Evolutionary conservation across 768 basidiomycete genomes (phyloP).

Genomic region (Russula compacta): DNA sequence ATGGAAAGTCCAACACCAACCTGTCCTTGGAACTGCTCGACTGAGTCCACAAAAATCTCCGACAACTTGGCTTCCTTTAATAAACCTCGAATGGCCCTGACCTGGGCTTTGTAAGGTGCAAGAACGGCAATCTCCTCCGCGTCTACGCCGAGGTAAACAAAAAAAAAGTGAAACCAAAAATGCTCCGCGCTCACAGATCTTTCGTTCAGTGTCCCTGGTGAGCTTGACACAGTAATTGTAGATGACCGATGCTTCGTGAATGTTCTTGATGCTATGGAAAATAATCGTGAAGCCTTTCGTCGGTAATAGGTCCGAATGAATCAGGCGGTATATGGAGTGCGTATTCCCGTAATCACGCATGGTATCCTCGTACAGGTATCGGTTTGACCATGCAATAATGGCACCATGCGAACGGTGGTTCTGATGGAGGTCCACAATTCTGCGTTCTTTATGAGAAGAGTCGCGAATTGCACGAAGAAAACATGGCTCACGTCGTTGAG

Average conservation of each 20-base stretch:
- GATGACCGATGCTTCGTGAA: slow-evolving; percentile 30
- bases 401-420: slow-evolving; percentile 22
- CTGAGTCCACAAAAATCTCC: slow-evolving; percentile 29
- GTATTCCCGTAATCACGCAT: slow-evolving; percentile 27
- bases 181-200: slow-evolving; percentile 26
- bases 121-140: slow-evolving; percentile 31
- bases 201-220: slow-evolving; percentile 21
- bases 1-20: slow-evolving; percentile 17
- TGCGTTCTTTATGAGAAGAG: slow-evolving; percentile 6
- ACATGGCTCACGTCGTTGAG: slow-evolving; percentile 27
- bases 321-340: slow-evolving; percentile 22
- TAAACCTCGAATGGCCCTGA: slow-evolving; percentile 26
- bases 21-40: slow-evolving; percentile 37
- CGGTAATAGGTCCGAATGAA: slow-evolving; percentile 25
- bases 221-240: slow-evolving; percentile 28
- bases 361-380: slow-evolving; percentile 31
- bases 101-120: slow-evolving; percentile 33
- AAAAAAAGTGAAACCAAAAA: not conserved
- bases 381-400: slow-evolving; percentile 51
- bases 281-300: slow-evolving; percentile 26
- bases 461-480: not conserved
- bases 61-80: slow-evolving; percentile 16
- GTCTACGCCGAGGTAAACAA: slow-evolving; percentile 10
- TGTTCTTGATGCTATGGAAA: slow-evolving; percentile 30
- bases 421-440: slow-evolving; percentile 14